Evolutionary conservation across 176 grass and related monocot species (phyloP).

Genomic region (Carex scoparia): DNA sequence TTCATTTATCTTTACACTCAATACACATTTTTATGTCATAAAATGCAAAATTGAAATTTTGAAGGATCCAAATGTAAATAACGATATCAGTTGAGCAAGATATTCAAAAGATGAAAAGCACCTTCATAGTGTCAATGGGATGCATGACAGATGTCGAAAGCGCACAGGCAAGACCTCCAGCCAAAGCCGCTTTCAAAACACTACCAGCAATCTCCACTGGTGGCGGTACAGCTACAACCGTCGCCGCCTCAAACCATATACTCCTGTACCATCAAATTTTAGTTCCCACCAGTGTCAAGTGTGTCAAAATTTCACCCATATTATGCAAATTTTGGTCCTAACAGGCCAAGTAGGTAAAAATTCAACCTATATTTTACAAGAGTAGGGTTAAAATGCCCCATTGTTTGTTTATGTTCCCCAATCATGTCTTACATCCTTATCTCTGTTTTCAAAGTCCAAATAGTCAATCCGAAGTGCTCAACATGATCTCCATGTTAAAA

Average conservation of each 20-base stretch:
- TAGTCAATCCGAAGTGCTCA: no score
- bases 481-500: no score
- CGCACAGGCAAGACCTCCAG: constrained; percentile 89
- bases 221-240: constrained; percentile 77
- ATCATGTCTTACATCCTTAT: no score
- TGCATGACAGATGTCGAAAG: constrained; percentile 88
- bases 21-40: background rate
- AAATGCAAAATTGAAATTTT: background rate
- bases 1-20: background rate
- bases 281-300: background rate
- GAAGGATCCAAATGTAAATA: background rate
- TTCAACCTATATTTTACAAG: constrained; percentile 1
- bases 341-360: background rate
- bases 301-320: background rate
- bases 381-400: no score
- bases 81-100: background rate
- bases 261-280: constrained; percentile 36
- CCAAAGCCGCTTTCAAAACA: constrained; percentile 94
- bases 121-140: constrained; percentile 98
- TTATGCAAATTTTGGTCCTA: background rate
- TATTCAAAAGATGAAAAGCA: constrained; percentile 11
- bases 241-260: constrained; percentile 98
- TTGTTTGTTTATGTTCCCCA: no score
- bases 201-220: constrained; percentile 80
- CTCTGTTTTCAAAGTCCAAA: no score